phyloP scores from a whole-genome alignment of 306 rosid genomes.

The Ormosia emarginata region DNA sequence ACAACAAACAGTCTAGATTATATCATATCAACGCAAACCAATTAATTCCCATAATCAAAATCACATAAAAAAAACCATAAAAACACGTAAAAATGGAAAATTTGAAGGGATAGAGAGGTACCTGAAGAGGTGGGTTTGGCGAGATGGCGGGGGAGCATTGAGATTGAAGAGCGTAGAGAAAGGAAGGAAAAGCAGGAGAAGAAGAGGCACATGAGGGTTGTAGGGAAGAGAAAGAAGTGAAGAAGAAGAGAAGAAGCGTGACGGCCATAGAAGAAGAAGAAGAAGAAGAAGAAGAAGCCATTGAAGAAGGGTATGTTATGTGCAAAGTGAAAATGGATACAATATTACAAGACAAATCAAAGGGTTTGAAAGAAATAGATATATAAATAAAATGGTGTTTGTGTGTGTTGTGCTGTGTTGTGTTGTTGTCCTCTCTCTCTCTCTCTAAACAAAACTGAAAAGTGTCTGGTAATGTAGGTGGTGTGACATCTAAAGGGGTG shows the following conservation, averaged over 20 bases:
- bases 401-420: background rate
- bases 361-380: background rate
- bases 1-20: background rate
- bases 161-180: conserved; percentile 50
- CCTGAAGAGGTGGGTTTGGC: conserved; percentile 63
- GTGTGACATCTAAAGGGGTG: background rate
- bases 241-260: conserved; percentile 29
- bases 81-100: background rate
- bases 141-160: conserved; percentile 53
- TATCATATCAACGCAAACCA: conserved; percentile 5
- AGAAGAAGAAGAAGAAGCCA: conserved; percentile 14
- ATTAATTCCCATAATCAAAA: background rate
- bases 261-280: conserved; percentile 39
- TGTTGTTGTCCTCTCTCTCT: background rate
- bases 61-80: background rate
- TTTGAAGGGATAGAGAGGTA: conserved; percentile 5
- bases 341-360: background rate
- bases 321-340: background rate
- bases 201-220: conserved; percentile 26
- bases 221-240: conserved; percentile 25
- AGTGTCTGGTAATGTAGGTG: conserved; percentile 17
- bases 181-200: conserved; percentile 28
- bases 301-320: background rate
- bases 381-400: background rate
- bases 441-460: background rate